Conservation (phyloP, 208 protist genomes). For the Crithidia acanthocephali region DNA sequence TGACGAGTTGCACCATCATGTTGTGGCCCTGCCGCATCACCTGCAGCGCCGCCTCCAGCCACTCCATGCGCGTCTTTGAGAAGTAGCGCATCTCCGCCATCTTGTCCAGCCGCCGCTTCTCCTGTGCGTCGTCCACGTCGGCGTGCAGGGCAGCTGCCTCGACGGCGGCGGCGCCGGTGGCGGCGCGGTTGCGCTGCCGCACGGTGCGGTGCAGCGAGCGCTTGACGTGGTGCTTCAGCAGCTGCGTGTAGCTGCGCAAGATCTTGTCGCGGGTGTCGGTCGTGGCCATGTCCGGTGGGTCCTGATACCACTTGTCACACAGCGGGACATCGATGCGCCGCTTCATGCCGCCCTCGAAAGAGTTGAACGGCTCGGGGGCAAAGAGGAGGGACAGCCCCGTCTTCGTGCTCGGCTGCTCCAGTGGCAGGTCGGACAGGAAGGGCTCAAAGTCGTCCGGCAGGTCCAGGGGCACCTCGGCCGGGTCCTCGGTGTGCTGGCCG, state of each 20-base stretch:
- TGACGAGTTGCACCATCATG: slow-evolving; percentile 99
- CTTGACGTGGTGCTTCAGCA: slow-evolving; percentile 99
- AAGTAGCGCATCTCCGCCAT: slow-evolving; percentile 99
- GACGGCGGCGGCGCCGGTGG: slow-evolving; percentile 2
- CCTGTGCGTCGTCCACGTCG: slow-evolving; percentile 23
- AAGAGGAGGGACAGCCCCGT: slow-evolving; percentile 97
- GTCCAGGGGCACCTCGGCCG: slow-evolving; percentile 23
- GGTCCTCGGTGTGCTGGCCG: slow-evolving; percentile 31
- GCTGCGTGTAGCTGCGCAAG: slow-evolving; percentile 99
- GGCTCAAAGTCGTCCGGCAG: slow-evolving; percentile 85
- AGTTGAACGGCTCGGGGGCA: slow-evolving; percentile 98
- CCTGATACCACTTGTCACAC: slow-evolving; percentile 98
- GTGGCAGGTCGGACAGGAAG: slow-evolving; percentile 80
- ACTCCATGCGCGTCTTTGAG: slow-evolving; percentile 99
- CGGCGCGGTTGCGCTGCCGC: slow-evolving; percentile 30
- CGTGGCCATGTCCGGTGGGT: slow-evolving; percentile 88
- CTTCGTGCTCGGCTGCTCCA: slow-evolving; percentile 95
- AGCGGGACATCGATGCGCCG: slow-evolving; percentile 98
- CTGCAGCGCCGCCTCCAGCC: slow-evolving; percentile 99
- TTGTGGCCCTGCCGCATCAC: slow-evolving; percentile 99
- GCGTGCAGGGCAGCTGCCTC: slow-evolving; percentile 8
- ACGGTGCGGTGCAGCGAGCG: slow-evolving; percentile 96
- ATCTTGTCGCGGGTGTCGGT: slow-evolving; percentile 91
- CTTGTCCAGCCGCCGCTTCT: slow-evolving; percentile 88
- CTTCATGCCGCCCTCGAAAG: slow-evolving; percentile 95